Evolutionary conservation across 1,284 basidiomycete species (phyloP).

Genomic region (Neolentinus lepideus): DNA sequence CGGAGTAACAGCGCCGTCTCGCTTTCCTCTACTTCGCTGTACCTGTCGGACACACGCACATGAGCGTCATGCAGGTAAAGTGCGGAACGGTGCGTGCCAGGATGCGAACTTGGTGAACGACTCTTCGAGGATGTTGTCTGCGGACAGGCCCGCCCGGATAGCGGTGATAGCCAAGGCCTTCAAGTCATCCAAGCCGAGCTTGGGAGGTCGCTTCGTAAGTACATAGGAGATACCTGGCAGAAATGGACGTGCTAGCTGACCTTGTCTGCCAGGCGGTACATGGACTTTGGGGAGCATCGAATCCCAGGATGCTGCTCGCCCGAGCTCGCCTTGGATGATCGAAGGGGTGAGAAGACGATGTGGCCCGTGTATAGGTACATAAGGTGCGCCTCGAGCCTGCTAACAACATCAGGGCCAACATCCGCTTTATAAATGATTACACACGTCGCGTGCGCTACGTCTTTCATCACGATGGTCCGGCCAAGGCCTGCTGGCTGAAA

Average conservation of each 20-base stretch:
- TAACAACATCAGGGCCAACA: too few relatives aligned
- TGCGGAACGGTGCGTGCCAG: conserved; percentile 1
- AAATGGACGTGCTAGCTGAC: background rate
- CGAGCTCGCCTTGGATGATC: background rate
- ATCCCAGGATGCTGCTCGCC: background rate
- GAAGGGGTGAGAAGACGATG: background rate
- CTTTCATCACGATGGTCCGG: conserved; percentile 10
- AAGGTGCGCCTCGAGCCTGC: background rate
- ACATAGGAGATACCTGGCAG: background rate
- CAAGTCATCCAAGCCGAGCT: conserved; percentile 2
- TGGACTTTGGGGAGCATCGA: background rate
- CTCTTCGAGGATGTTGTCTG: conserved; percentile 1
- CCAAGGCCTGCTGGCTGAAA: background rate
- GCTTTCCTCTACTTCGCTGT: too few relatives aligned
- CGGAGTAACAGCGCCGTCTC: too few relatives aligned
- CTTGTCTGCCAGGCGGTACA: conserved; percentile 2
- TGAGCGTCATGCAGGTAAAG: background rate
- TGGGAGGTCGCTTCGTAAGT: background rate
- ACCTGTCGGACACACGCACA: too few relatives aligned
- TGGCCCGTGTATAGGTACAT: background rate
- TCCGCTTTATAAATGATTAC: too few relatives aligned
- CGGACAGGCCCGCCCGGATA: conserved; percentile 1
- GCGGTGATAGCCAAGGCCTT: background rate
- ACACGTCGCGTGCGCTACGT: conserved; percentile 15
- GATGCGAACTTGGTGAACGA: background rate